Conservation (phyloP, 306 rosid species). For the Leucaena leucocephala region DNA sequence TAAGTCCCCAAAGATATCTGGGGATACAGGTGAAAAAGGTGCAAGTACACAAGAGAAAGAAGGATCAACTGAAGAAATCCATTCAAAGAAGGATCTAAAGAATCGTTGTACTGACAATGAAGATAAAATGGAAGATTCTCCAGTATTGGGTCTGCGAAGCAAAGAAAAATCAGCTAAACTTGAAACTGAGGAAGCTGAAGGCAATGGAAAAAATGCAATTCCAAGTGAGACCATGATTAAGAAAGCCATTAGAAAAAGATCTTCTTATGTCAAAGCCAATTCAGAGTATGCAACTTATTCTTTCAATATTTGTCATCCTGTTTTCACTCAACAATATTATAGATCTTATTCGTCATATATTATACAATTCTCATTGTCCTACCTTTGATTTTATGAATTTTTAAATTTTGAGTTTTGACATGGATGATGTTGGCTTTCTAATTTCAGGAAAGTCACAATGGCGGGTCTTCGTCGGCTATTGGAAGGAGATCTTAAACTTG, state of each 20-base stretch:
- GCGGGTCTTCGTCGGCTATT: constrained; percentile 84
- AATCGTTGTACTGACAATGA: constrained; percentile 54
- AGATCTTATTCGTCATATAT: neutral
- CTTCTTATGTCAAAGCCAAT: constrained; percentile 73
- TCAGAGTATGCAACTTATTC: constrained; percentile 70
- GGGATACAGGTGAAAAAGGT: constrained; percentile 52
- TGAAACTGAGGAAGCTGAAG: constrained; percentile 53
- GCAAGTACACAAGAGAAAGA: constrained; percentile 47
- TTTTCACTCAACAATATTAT: constrained; percentile 5
- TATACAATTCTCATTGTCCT: constrained; percentile 14
- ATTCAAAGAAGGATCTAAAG: constrained; percentile 51
- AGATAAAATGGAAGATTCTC: constrained; percentile 78
- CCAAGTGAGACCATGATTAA: constrained; percentile 65
- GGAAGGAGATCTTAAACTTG: constrained; percentile 87
- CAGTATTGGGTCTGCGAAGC: constrained; percentile 69
- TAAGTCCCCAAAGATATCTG: constrained; percentile 55
- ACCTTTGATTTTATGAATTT: constrained; percentile 18
- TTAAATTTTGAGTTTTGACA: constrained; percentile 32
- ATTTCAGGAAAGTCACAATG: constrained; percentile 71
- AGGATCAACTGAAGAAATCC: constrained; percentile 50
- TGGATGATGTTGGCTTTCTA: constrained; percentile 30
- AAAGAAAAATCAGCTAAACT: constrained; percentile 49
- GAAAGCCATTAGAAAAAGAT: constrained; percentile 74
- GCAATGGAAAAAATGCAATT: constrained; percentile 49
- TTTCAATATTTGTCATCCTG: constrained; percentile 16